Base-by-base conservation (phyloP, 495 filamentous ascomycete genomes). In the Cetradonia linearis region DNA sequence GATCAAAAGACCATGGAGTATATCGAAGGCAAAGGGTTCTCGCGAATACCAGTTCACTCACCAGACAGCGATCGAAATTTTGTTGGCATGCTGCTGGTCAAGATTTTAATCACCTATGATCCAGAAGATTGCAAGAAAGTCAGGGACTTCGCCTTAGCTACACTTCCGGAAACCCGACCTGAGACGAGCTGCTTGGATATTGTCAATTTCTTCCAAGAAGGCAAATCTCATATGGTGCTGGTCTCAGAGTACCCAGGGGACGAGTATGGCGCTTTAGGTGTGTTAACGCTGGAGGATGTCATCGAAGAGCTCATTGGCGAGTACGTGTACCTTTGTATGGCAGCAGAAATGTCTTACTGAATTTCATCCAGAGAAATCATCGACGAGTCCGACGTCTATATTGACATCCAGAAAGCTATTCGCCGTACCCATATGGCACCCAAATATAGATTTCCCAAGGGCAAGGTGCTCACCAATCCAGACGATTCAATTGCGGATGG, bases 121-220 rank as follows among this genome's bases (percentile, higher is more conserved):
- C 93, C 93, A 0, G 93, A 98, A 70, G 93, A 98, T 67, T 81
- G 78, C 64, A 88, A 84, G 65, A 78, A 78, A 5, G 93, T 98
- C 23, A 79, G 83, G 37, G 90, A 96, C 55, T 97, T 98, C 71
- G 83, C 90, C 2, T 74, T 98, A 58, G 93, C 94, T 34, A 96
- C 93, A 0, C 78, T 98, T 1, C 94, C 94, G 3, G 93, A 98
- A 71, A 98, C 93, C 3, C 81, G 88, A 10, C 88, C 94, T 1
- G 89, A 96, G 65, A 97, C 93, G 0, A 95, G 90, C 70, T 98
- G 93, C 70, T 74, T 98, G 46, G 93, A 98, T 69, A 98, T 97
- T 64, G 86, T 98, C 70, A 98, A 98, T 74, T 98, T 95, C 74
- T 98, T 98, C 75, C 93, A 98, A 70, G 92, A 98, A 73, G 93